phyloP scores from a whole-genome alignment of 139 green algal species.

The Closterium sp. region DNA sequence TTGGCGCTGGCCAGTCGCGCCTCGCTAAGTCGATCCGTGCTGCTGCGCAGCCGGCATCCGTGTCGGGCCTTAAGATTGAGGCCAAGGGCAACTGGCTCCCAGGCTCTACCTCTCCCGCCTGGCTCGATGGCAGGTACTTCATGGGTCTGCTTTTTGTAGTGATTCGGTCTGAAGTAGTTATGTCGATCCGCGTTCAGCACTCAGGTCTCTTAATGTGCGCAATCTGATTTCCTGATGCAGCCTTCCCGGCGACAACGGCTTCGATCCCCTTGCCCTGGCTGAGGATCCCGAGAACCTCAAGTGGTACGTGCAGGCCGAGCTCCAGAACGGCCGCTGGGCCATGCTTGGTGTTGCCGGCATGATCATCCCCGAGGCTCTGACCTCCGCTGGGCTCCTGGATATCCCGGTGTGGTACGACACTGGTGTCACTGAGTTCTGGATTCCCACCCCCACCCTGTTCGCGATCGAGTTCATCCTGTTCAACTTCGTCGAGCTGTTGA shows the following conservation, averaged over 20 bases:
- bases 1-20: constrained; percentile 3
- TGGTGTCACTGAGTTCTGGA: constrained; percentile 70
- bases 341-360: constrained; percentile 88
- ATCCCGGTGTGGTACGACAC: constrained; percentile 47
- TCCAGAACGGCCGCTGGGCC: constrained; percentile 79
- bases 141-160: neutral
- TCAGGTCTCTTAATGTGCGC: neutral
- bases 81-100: constrained; percentile 49
- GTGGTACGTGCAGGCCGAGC: constrained; percentile 62
- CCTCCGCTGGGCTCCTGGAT: constrained; percentile 20
- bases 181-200: neutral
- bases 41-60: neutral
- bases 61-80: neutral
- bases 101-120: constrained; percentile 32
- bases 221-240: constrained; percentile 10
- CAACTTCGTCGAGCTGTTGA: constrained; percentile 74
- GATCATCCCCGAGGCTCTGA: constrained; percentile 68
- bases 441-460: constrained; percentile 69
- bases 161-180: neutral
- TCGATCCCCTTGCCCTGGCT: constrained; percentile 87
- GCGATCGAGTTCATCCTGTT: constrained; percentile 83
- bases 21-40: neutral
- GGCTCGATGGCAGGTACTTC: constrained; percentile 44
- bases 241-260: constrained; percentile 73
- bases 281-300: constrained; percentile 50